Conservation (phyloP, 75 land plant genomes). For the Cryptomeria japonica region DNA sequence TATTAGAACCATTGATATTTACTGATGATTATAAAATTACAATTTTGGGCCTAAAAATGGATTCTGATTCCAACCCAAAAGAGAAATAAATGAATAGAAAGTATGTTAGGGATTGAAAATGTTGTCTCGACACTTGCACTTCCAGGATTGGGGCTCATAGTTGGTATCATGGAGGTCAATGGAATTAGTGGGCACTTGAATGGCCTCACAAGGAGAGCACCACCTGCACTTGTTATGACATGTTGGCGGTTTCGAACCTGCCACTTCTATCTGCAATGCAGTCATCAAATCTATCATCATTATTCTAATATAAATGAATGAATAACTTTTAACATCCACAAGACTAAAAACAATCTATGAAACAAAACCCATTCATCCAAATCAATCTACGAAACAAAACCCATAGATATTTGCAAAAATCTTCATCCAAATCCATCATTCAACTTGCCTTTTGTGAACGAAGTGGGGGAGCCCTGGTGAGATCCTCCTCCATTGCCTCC, state of each 20-base stretch:
- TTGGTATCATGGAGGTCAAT: slow-evolving; percentile 26
- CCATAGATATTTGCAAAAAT: too few species aligned
- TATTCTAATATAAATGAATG: too few species aligned
- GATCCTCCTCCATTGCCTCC: not conserved
- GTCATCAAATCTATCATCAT: not conserved
- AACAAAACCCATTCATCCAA: not conserved
- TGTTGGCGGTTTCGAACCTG: slow-evolving; percentile 55
- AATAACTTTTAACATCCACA: too few species aligned
- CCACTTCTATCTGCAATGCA: not conserved
- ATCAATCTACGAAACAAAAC: not conserved
- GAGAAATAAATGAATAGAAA: not conserved
- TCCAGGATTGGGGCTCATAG: slow-evolving; percentile 64
- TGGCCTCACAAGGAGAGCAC: slow-evolving; percentile 47
- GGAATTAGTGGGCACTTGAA: slow-evolving; percentile 36
- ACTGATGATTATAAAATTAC: too few species aligned
- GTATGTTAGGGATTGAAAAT: slow-evolving; percentile 34
- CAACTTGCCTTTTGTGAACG: not conserved
- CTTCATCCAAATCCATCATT: not conserved
- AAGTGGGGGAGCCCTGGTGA: not conserved
- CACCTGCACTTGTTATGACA: slow-evolving; percentile 45
- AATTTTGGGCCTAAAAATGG: too few species aligned
- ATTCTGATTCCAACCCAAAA: too few species aligned
- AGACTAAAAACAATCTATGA: too few species aligned
- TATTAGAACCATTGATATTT: too few species aligned
- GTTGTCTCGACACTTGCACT: slow-evolving; percentile 53